Conservation (phyloP, 495 filamentous ascomycete genomes). For the Umbilicaria muhlenbergii region DNA sequence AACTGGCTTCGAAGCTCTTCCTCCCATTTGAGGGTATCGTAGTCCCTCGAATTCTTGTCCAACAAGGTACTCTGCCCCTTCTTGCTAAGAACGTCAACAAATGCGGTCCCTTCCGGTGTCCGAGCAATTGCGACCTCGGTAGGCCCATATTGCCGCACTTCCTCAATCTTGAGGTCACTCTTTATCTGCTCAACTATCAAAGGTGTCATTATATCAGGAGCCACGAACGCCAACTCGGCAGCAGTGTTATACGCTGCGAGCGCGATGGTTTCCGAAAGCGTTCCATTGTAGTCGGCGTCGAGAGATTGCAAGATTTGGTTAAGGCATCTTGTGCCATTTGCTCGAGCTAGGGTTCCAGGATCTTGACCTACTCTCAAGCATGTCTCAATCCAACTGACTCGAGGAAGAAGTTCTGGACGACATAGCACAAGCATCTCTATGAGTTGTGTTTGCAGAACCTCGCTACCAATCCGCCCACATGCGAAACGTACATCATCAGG, state of each 20-base stretch:
- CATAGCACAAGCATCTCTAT: constrained; percentile 64
- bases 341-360: constrained; percentile 57
- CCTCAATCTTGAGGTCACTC: constrained; percentile 48
- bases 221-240: constrained; percentile 84
- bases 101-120: constrained; percentile 71
- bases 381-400: constrained; percentile 70
- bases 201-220: constrained; percentile 66
- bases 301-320: constrained; percentile 14
- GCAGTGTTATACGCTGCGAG: constrained; percentile 63
- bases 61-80: constrained; percentile 50
- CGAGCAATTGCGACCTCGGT: constrained; percentile 83
- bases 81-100: constrained; percentile 76
- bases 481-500: constrained; percentile 22
- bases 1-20: constrained; percentile 78
- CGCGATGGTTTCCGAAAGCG: constrained; percentile 21
- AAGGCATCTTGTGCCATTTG: constrained; percentile 32
- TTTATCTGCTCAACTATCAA: constrained; percentile 57
- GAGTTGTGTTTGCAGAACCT: constrained; percentile 43
- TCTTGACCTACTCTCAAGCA: constrained; percentile 67
- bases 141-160: constrained; percentile 55
- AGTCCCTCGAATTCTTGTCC: constrained; percentile 78
- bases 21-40: constrained; percentile 94
- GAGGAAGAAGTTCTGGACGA: constrained; percentile 60
- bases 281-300: background rate
- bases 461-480: constrained; percentile 21